Percentiles rank a stretch among this genome's conserved stretches.
Conservation (phyloP, 1,284 basidiomycete species). For the Lignosus rhinocerotis region DNA sequence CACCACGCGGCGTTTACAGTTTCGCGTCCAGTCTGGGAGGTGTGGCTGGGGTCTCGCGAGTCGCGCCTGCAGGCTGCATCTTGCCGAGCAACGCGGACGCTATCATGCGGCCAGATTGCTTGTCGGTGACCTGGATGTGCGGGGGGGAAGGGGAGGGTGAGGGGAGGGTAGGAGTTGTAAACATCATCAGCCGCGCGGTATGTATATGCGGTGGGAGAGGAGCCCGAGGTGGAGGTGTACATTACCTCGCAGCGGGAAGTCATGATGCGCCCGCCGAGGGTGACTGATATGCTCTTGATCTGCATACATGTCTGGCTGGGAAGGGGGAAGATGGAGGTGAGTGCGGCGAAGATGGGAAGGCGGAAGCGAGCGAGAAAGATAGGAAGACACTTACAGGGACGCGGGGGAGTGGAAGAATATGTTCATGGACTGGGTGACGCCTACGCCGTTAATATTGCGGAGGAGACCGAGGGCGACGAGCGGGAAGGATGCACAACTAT, state of each 20-base stretch:
- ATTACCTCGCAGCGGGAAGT: conserved; percentile 64
- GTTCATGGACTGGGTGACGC: conserved; percentile 70
- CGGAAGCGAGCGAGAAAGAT: neutral
- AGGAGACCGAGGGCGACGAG: conserved; percentile 63
- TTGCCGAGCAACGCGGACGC: conserved; percentile 69
- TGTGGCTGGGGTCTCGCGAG: conserved; percentile 22
- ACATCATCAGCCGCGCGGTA: neutral
- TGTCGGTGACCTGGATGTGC: conserved; percentile 51
- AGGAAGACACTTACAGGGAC: conserved; percentile 45
- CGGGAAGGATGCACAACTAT: conserved; percentile 67
- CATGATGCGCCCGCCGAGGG: conserved; percentile 68
- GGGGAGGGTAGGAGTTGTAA: neutral
- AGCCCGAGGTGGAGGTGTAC: neutral
- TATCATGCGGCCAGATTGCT: conserved; percentile 52
- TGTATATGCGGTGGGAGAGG: neutral
- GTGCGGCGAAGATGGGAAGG: neutral
- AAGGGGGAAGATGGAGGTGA: conserved; percentile 2
- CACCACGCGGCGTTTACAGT: neutral
- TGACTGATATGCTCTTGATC: conserved; percentile 62
- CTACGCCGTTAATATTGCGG: conserved; percentile 64
- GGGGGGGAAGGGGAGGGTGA: conserved; percentile 45
- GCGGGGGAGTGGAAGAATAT: conserved; percentile 69
- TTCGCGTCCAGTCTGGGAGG: conserved; percentile 21
- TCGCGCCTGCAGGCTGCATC: conserved; percentile 65
- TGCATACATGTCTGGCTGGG: conserved; percentile 54